phyloP scores from a whole-genome alignment of 176 grass and related monocot species.

The Thinopyrum elongatum region DNA sequence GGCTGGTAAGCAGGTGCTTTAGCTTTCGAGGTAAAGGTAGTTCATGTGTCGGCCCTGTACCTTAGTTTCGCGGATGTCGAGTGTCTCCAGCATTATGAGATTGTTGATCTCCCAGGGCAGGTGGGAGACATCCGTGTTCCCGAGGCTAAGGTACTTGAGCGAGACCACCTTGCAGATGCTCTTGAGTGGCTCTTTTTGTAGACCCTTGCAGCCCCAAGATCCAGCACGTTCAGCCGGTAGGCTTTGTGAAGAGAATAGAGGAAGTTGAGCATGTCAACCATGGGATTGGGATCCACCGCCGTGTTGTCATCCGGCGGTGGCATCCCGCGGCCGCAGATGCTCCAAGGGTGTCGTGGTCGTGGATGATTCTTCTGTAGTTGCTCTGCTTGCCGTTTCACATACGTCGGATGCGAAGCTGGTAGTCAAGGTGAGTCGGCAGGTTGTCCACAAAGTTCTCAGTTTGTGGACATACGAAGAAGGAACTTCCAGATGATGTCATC shows the following conservation, averaged over 20 bases:
- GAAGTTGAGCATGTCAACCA: not conserved
- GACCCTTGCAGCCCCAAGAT: conserved; percentile 3
- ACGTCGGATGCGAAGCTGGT: not conserved
- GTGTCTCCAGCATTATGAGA: not conserved
- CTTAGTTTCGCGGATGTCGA: not conserved
- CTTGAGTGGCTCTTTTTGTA: not conserved
- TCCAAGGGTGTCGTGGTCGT: not conserved
- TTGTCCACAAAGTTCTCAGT: not conserved
- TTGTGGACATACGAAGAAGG: not conserved
- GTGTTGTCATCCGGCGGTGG: no score
- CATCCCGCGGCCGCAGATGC: not conserved
- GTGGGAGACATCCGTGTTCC: not conserved
- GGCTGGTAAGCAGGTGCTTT: not conserved
- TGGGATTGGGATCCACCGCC: not conserved
- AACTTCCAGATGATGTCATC: not conserved
- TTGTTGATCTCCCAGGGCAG: not conserved
- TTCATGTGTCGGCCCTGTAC: not conserved
- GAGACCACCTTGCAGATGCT: not conserved
- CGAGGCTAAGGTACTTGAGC: conserved; percentile 25
- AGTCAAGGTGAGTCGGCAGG: not conserved
- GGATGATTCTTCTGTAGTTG: no score
- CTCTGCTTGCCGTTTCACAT: not conserved
- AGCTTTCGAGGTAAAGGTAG: not conserved
- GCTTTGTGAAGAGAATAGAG: not conserved
- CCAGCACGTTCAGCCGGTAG: conserved; percentile 15